Percentiles rank a stretch among this genome's conserved stretches.
Conservation (phyloP, 1,284 basidiomycete species). For the Austroboletus olivaceoglutinosus region DNA sequence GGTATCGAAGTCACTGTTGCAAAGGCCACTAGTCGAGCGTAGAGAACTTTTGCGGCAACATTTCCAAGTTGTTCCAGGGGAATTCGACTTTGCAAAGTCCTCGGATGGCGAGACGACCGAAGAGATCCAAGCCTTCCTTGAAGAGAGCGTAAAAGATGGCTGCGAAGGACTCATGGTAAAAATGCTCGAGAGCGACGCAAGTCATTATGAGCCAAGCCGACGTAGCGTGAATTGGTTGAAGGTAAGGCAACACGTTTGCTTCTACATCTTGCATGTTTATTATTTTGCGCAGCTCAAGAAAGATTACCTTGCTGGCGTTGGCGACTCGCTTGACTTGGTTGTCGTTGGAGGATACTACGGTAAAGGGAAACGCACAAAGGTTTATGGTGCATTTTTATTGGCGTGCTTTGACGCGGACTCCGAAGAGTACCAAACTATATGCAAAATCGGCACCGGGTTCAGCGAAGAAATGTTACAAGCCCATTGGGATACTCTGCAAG, state of each 20-base stretch:
- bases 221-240: conserved; percentile 98
- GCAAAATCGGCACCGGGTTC: conserved; percentile 99
- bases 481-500: conserved; percentile 83
- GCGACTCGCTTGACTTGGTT: conserved; percentile 95
- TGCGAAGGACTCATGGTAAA: conserved; percentile 99
- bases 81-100: conserved; percentile 91
- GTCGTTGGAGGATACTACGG: conserved; percentile 97
- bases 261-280: conserved; percentile 2
- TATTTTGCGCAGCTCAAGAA: conserved; percentile 77
- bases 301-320: conserved; percentile 95
- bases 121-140: conserved; percentile 93
- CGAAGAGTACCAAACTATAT: conserved; percentile 93
- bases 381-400: conserved; percentile 94
- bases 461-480: conserved; percentile 84
- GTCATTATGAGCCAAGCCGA: conserved; percentile 93
- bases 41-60: conserved; percentile 75
- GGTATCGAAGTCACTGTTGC: conserved; percentile 56
- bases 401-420: conserved; percentile 92
- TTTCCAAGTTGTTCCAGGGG: conserved; percentile 81
- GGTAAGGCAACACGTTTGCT: conserved; percentile 43
- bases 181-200: conserved; percentile 89
- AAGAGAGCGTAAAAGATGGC: conserved; percentile 95
- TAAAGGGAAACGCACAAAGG: conserved; percentile 95
- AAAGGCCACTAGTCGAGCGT: conserved; percentile 68
- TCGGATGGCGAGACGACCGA: conserved; percentile 90